Evolutionary conservation across 768 basidiomycete species (phyloP), one percentile per base, ranked within the genome.

Genomic region (Boletellus ananas): DNA sequence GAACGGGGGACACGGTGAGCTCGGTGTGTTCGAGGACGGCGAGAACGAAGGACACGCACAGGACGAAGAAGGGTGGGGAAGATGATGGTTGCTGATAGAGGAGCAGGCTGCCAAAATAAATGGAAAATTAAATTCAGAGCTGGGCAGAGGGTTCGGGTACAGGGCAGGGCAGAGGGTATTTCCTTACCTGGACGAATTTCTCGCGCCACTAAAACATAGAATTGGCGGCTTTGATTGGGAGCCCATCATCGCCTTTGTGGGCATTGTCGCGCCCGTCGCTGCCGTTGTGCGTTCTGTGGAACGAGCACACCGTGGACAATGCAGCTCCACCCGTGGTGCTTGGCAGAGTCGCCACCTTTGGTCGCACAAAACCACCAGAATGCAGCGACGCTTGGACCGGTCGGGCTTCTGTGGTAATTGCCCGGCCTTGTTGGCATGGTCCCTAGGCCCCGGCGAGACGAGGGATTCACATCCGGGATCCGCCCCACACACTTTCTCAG

Each of bases 101-200:
- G 63, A 68, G 70, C 58, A 72, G 69, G 64, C 57, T 63, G 72
- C 72, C 72, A 69, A 70, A 75, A 71, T 74, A 74, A 73, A 73
- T 70, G 70, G 70, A 72, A 74, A 74, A 77, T 75, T 79, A 82
- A 84, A 82, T 83, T 79, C 77, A 71, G 75, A 72, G 70, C 70
- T 79, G 83, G 83, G 83, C 82, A 84, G 73, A 85, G 83, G 83
- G 83, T 83, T 83, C 70, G 74, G 72, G 74, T 59, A 70, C 57
- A 74, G 74, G 73, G 73, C 59, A 64, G 60, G 69, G 65, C 54
- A 18, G 11, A 68, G 67, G 66, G 66, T 56, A 68, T 68, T 54
- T 18, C 66, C 62, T 54, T 58, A 43, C 16, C 5, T 41, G 49
- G 45, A 1, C 0, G 0, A 0, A 6, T 25, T 42, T 62, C 44